Conservation (phyloP, 345 rosid species). For the Brassica nigra region DNA sequence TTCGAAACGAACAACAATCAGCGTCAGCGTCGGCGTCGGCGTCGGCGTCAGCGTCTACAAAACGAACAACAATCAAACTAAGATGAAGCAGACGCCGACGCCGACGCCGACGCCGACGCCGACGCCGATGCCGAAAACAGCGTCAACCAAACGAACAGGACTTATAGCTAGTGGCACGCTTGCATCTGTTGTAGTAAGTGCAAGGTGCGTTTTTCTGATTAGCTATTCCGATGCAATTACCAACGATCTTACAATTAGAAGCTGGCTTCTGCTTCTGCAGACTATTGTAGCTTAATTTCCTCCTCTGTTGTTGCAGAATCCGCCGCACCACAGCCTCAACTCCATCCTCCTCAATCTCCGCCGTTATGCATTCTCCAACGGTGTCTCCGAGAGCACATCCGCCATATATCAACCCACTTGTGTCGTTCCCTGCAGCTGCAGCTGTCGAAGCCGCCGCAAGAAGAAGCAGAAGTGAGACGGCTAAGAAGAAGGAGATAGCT, state of each 20-base stretch:
- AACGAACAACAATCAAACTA: no score
- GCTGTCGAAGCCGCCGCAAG: background rate
- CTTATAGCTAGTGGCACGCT: conserved; percentile 9
- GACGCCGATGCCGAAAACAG: no score
- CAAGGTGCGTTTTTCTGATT: background rate
- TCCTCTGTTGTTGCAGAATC: conserved; percentile 20
- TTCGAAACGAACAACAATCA: no score
- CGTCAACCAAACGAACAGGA: no score
- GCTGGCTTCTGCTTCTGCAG: background rate
- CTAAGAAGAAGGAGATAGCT: background rate
- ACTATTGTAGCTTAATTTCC: background rate
- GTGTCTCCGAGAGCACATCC: conserved; percentile 30
- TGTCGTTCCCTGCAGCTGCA: conserved; percentile 14
- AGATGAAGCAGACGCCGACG: no score
- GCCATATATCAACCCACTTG: background rate
- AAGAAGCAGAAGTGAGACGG: conserved; percentile 17
- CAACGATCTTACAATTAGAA: conserved; percentile 1
- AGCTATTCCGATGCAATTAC: conserved; percentile 3
- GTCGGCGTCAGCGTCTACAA: no score
- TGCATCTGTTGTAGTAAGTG: conserved; percentile 14
- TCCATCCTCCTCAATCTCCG: background rate
- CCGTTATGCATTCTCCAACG: conserved; percentile 12
- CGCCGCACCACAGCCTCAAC: conserved; percentile 24
- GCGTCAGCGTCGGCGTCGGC: no score
- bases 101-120: no score